phyloP scores from a whole-genome alignment of 148 eudicot genomes.

The Arbutus unedo region DNA sequence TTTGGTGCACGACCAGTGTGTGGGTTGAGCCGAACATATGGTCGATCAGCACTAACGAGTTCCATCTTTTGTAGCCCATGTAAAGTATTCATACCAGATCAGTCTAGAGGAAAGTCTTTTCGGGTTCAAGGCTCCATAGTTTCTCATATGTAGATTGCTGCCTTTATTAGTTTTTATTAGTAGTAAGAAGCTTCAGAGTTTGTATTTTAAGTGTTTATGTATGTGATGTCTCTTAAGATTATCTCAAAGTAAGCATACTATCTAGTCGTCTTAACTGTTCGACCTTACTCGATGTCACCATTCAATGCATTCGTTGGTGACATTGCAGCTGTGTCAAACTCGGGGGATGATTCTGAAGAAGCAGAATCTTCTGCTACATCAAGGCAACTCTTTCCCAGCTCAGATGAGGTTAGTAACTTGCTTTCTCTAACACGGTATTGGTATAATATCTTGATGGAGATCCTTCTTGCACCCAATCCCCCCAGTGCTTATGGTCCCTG shows the following conservation, averaged over 20 bases:
- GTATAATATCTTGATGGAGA: background rate
- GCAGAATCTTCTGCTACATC: constrained; percentile 26
- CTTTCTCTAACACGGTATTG: background rate
- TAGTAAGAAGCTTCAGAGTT: background rate
- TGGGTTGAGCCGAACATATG: no score
- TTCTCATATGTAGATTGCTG: background rate
- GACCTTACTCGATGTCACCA: background rate
- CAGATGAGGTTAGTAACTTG: constrained; percentile 45
- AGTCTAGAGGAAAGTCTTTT: no score
- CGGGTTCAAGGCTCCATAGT: no score
- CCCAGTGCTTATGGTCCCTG: background rate
- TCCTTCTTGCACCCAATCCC: background rate
- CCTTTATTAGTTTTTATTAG: background rate
- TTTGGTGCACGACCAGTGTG: no score
- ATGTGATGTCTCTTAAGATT: background rate
- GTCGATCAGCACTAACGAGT: no score
- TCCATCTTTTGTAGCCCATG: no score
- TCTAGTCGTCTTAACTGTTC: background rate
- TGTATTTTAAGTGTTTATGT: background rate
- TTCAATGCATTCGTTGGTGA: background rate
- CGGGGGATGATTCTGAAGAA: constrained; percentile 38
- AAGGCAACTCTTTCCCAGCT: constrained; percentile 53
- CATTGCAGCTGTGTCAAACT: constrained; percentile 26
- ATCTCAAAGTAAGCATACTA: background rate
- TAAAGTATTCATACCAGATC: no score